These are phyloP conservation scores for Pseudocercospora macadamiae DNA, from an alignment of 2,329 filamentous ascomycete species.

Conservation along the genomic window DNA sequence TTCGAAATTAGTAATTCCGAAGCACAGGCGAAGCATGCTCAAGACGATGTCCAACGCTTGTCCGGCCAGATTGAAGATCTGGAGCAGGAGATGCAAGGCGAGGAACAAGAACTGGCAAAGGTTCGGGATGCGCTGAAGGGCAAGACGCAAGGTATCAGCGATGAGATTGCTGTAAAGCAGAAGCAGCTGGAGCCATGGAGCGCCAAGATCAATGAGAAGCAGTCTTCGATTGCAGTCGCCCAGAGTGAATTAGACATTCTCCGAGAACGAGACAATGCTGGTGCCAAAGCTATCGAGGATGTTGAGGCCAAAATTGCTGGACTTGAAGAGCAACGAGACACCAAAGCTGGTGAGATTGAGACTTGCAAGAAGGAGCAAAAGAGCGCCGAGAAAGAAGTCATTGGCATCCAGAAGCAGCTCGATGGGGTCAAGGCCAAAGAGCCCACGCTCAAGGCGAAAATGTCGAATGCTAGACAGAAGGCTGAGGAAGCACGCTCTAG, in stretches of 20 bases:
- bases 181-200: constrained; percentile 96
- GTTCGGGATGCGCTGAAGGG: constrained; percentile 89
- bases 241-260: constrained; percentile 94
- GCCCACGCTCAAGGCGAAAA: constrained; percentile 77
- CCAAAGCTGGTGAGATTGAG: constrained; percentile 75
- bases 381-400: constrained; percentile 72
- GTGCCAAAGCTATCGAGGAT: constrained; percentile 81
- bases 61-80: constrained; percentile 73
- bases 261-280: constrained; percentile 84
- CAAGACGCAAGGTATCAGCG: constrained; percentile 92
- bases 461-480: constrained; percentile 89
- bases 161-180: constrained; percentile 89
- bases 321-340: constrained; percentile 70
- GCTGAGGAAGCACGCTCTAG: constrained; percentile 94
- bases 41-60: constrained; percentile 76
- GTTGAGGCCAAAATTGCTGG: constrained; percentile 75
- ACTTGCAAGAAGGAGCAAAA: constrained; percentile 73
- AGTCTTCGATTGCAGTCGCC: constrained; percentile 89
- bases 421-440: constrained; percentile 75
- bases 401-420: constrained; percentile 72
- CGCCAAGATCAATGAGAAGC: constrained; percentile 94
- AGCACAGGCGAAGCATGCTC: constrained; percentile 76
- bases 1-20: constrained; percentile 74
- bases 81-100: constrained; percentile 73
- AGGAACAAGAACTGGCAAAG: constrained; percentile 79